phyloP scores from a whole-genome alignment of 768 basidiomycete species.

The Termitomyces sp. region DNA sequence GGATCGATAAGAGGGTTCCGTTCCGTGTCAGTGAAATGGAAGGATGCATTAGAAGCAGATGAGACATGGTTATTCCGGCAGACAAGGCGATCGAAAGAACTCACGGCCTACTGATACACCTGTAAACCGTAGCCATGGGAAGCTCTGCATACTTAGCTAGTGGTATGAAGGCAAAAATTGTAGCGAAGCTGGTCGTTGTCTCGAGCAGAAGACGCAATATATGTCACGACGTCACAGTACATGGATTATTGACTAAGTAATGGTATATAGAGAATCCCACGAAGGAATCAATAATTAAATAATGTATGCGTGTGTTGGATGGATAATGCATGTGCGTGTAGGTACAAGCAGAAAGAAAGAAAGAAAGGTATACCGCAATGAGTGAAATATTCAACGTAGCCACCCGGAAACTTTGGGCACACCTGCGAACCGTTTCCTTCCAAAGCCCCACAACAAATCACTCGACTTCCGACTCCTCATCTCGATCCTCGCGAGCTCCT shows the following conservation, averaged over 20 bases:
- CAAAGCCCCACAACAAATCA: slow-evolving; percentile 40
- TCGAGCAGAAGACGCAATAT: background rate
- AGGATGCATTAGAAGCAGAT: slow-evolving; percentile 6
- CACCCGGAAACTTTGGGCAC: slow-evolving; percentile 16
- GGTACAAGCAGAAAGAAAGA: background rate
- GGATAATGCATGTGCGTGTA: slow-evolving; percentile 1
- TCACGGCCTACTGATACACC: slow-evolving; percentile 43
- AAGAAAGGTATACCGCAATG: background rate
- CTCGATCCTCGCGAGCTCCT: slow-evolving; percentile 72
- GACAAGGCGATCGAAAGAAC: slow-evolving; percentile 28
- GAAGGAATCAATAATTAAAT: background rate
- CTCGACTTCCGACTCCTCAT: slow-evolving; percentile 51
- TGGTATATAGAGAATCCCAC: background rate
- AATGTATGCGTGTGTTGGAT: background rate
- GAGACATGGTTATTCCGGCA: slow-evolving; percentile 9
- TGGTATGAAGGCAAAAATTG: slow-evolving; percentile 7
- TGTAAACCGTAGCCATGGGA: slow-evolving; percentile 58
- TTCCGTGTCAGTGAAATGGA: background rate
- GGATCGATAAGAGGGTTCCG: slow-evolving; percentile 8
- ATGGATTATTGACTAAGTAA: background rate
- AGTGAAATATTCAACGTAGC: slow-evolving; percentile 2
- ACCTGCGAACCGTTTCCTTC: slow-evolving; percentile 29
- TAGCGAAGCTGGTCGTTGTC: background rate
- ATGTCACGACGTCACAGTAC: slow-evolving; percentile 2
- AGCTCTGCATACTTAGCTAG: slow-evolving; percentile 36